Base-by-base conservation (phyloP, 345 rosid genomes). In the Microthlaspi erraticum region DNA sequence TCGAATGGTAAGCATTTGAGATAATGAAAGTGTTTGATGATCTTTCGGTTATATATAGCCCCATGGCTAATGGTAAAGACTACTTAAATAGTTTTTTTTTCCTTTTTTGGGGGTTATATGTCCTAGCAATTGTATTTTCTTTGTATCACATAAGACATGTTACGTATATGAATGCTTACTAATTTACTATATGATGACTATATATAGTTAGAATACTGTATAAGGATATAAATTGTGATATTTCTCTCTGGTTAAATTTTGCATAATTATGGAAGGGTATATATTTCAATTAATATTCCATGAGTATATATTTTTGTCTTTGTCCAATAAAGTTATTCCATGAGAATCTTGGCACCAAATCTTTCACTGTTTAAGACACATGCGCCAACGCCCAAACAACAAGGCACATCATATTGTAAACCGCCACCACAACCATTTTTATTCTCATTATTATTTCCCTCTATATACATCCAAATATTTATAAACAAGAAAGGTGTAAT, bases 331-430 rank as follows among this genome's bases (percentile, higher is more conserved):
- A 88, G 90, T 50, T 76, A 80, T 87, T 85, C 84, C 85, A 76
- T 64, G 83, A 80, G 88, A 88, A 88, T 87, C 93, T 89, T 77
- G 82, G 74, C 84, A 80, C 88, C 41, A 81, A 82, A 87, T 91
- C 90, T 91, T 83, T 81, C 87, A 77, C 84, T 79, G 84, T 81
- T 79, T 60, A 63, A 75, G 69, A 75, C 73, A 68, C 78, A 75
- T 68, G 66, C 79, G 44, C 74, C 70, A 69, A 62, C 60, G 51
- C 54, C 60, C 74, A 66, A 73, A 75, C 79, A 68, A 54, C 70
- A 75, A 74, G 63, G 68, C 78, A 60, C 68, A 67, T 60, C 68
- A 74, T 52, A 51, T 42, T 50, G 60, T 57, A 49, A 65, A 65
- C 77, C 19, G 53, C 48, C 61, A 66, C 67, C 45, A 49, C 53